Conservation (phyloP, 306 rosid genomes). For the Alnus rubra region DNA sequence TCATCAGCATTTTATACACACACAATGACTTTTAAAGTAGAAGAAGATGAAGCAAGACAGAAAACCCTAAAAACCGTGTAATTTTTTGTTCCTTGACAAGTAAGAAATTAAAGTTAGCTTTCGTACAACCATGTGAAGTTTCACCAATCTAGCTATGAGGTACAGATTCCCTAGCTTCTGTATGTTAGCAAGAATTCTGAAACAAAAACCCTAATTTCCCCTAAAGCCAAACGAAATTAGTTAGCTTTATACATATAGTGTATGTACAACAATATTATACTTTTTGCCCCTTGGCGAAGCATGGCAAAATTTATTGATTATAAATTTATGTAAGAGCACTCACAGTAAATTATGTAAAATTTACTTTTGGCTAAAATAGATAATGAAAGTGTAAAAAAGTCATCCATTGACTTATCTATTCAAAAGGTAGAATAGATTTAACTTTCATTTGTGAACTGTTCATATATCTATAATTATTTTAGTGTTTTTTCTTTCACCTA, state of each 20-base stretch:
- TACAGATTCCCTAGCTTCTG: not conserved
- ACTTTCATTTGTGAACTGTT: no score
- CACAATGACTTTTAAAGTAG: not conserved
- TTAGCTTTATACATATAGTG: not conserved
- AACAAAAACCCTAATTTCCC: not conserved
- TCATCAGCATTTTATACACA: not conserved
- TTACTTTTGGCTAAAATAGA: no score
- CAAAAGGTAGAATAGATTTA: no score
- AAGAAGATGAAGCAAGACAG: not conserved
- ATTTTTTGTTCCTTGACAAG: conserved; percentile 13
- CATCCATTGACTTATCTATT: no score
- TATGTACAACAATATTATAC: not conserved
- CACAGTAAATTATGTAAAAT: no score
- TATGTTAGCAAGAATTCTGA: not conserved
- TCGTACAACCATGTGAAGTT: not conserved
- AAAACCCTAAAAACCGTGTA: conserved; percentile 19
- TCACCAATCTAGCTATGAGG: not conserved
- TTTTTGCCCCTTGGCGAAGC: not conserved
- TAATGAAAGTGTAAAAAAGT: no score
- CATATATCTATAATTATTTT: no score
- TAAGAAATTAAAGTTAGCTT: not conserved
- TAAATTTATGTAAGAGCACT: not conserved
- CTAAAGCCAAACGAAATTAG: not conserved
- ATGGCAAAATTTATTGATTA: not conserved
- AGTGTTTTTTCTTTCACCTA: no score